Evolutionary conservation across 768 basidiomycete genomes (phyloP).

Genomic region (Mycena galopus): DNA sequence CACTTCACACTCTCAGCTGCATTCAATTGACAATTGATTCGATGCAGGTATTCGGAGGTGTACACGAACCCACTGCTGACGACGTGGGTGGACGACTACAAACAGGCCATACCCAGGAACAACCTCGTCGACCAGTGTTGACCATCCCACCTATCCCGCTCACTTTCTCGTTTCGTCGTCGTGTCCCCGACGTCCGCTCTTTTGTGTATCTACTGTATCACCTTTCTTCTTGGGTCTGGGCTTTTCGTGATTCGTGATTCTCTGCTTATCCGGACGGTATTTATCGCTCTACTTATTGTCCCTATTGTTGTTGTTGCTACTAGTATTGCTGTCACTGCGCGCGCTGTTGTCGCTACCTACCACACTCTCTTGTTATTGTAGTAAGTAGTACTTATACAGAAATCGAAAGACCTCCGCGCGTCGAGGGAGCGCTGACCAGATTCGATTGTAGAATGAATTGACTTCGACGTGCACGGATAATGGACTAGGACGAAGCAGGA

Average conservation of each 20-base stretch:
- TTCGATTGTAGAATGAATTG: conserved; percentile 21
- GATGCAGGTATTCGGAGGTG: too few relatives aligned
- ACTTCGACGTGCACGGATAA: conserved; percentile 21
- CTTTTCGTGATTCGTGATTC: background rate
- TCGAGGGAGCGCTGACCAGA: conserved; percentile 21
- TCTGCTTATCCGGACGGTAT: background rate
- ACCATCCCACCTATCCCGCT: too few relatives aligned
- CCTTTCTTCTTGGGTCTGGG: background rate
- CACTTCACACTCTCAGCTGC: too few relatives aligned
- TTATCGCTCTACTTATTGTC: background rate
- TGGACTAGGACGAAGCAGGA: conserved; percentile 23
- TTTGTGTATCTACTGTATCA: too few relatives aligned
- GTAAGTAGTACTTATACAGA: conserved; percentile 15
- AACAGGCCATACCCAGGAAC: too few relatives aligned
- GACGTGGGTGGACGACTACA: too few relatives aligned
- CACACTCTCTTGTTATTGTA: conserved; percentile 3
- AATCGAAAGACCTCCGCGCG: conserved; percentile 16
- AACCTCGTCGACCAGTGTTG: too few relatives aligned
- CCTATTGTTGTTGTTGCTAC: background rate
- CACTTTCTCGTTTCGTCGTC: too few relatives aligned
- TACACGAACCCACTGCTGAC: too few relatives aligned
- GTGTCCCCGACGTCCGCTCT: too few relatives aligned
- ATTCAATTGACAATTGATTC: too few relatives aligned
- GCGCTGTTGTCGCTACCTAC: background rate
- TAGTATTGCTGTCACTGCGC: background rate